Conservation (phyloP, 768 basidiomycete genomes). For the Rhodotorula taiwanensis region DNA sequence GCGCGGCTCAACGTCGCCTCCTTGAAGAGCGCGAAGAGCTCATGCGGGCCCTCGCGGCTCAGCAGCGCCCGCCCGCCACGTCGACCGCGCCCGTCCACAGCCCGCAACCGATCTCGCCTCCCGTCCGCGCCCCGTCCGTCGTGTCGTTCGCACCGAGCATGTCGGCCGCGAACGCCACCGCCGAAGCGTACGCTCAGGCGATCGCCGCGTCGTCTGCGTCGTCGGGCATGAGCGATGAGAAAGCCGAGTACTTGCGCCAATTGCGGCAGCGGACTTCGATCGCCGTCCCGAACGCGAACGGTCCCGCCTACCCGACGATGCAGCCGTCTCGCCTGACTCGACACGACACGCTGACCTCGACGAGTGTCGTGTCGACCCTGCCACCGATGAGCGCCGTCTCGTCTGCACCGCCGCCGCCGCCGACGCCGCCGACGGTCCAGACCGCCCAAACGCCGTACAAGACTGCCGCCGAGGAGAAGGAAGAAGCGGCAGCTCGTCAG, state of each 20-base stretch:
- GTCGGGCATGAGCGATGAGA: constrained; percentile 7
- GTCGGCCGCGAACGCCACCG: constrained; percentile 15
- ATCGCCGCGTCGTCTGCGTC: neutral
- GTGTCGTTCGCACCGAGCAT: constrained; percentile 23
- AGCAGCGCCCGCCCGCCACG: neutral
- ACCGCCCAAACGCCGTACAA: constrained; percentile 8
- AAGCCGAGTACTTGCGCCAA: constrained; percentile 25
- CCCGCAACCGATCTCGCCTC: neutral
- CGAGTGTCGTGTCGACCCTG: too few relatives aligned
- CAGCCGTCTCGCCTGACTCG: too few relatives aligned
- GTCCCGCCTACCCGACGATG: too few relatives aligned
- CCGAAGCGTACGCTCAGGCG: constrained; percentile 17
- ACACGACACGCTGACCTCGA: too few relatives aligned
- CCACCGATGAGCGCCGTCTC: neutral
- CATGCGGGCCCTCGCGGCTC: too few relatives aligned
- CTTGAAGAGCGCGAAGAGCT: too few relatives aligned
- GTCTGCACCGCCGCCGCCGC: neutral
- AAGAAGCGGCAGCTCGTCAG: constrained; percentile 6
- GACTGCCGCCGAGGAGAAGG: constrained; percentile 24
- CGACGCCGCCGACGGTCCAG: too few relatives aligned
- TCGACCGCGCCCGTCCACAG: neutral
- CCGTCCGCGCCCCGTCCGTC: constrained; percentile 19
- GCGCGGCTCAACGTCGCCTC: too few relatives aligned
- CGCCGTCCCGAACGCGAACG: too few relatives aligned
- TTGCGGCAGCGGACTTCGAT: constrained; percentile 8